Evolutionary conservation across 768 basidiomycete species (phyloP).

Genomic region (Clavaria fumosa): DNA sequence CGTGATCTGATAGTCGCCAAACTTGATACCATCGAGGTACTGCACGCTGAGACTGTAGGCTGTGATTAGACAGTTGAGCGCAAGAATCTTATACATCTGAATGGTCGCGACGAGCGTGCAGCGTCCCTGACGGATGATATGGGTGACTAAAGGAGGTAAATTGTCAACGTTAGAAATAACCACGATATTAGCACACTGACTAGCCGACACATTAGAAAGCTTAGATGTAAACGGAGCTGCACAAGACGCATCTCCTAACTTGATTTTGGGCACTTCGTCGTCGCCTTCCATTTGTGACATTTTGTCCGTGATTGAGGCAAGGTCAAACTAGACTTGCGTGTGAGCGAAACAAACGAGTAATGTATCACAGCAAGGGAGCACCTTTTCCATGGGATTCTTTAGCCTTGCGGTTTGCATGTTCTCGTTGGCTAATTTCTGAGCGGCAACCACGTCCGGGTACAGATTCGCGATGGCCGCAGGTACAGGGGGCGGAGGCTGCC

Average conservation of each 20-base stretch:
- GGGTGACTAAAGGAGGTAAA: slow-evolving; percentile 45
- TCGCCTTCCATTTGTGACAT: slow-evolving; percentile 91
- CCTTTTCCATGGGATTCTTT: slow-evolving; percentile 86
- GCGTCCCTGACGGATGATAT: slow-evolving; percentile 95
- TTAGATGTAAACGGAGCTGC: slow-evolving; percentile 99
- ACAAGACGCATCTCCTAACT: slow-evolving; percentile 97
- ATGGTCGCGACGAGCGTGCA: slow-evolving; percentile 98
- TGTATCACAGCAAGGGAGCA: slow-evolving; percentile 19
- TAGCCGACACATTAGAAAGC: slow-evolving; percentile 89
- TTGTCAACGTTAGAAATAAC: background rate
- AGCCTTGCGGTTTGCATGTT: slow-evolving; percentile 49
- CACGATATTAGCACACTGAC: slow-evolving; percentile 44
- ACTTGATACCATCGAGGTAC: slow-evolving; percentile 97
- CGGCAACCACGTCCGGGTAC: slow-evolving; percentile 81
- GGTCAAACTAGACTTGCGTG: slow-evolving; percentile 23
- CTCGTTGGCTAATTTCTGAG: slow-evolving; percentile 69
- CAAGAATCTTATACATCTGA: slow-evolving; percentile 99
- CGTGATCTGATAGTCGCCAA: slow-evolving; percentile 97
- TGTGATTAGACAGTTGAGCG: slow-evolving; percentile 93
- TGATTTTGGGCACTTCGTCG: slow-evolving; percentile 92
- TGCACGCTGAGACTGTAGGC: slow-evolving; percentile 98
- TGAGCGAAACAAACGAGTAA: background rate
- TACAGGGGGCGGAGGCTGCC: slow-evolving; percentile 86
- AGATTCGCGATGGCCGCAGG: slow-evolving; percentile 77
- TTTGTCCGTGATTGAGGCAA: slow-evolving; percentile 65